Evolutionary conservation across 805 yeast genomes (phyloP).

Genomic region (Cyberlindnera bimundalis): DNA sequence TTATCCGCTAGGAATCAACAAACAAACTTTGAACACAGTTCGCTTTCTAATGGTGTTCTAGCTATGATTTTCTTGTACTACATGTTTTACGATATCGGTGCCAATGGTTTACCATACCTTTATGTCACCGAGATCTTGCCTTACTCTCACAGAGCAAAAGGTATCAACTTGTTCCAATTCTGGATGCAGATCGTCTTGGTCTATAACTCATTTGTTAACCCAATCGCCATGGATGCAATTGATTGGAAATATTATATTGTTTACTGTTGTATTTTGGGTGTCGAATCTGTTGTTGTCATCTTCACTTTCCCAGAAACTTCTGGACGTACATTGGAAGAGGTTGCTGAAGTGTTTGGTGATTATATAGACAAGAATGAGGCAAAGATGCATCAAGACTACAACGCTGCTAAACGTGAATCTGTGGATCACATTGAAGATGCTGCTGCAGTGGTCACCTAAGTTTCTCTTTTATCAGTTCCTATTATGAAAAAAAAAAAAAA

Average conservation of each 20-base stretch:
- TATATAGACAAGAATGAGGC: not conserved
- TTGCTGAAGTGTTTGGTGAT: conserved; percentile 1
- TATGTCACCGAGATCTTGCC: conserved; percentile 1
- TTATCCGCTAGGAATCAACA: conserved; percentile 43
- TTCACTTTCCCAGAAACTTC: not conserved
- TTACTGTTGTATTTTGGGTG: not conserved
- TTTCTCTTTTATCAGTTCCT: not conserved
- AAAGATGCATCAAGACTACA: not conserved
- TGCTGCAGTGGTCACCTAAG: not conserved
- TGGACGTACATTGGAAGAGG: conserved; percentile 1
- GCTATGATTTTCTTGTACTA: not conserved
- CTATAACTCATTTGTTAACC: not conserved
- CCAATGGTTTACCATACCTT: not conserved
- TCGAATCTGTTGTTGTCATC: not conserved
- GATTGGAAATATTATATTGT: conserved; percentile 1
- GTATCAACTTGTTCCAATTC: not conserved
- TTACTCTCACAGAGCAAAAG: conserved; percentile 1
- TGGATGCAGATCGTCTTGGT: not conserved
- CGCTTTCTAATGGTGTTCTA: not conserved
- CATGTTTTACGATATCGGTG: conserved; percentile 1
- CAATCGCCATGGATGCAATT: conserved; percentile 1
- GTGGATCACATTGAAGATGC: conserved; percentile 9
- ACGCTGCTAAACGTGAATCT: not conserved
- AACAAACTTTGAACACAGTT: conserved; percentile 35
- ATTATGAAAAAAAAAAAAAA: too few species aligned